A percentile compares a stretch with the other conserved stretches of the same genome.
phyloP scores from a whole-genome alignment of 495 filamentous ascomycete genomes.

The Hyaloscypha finlandica region DNA sequence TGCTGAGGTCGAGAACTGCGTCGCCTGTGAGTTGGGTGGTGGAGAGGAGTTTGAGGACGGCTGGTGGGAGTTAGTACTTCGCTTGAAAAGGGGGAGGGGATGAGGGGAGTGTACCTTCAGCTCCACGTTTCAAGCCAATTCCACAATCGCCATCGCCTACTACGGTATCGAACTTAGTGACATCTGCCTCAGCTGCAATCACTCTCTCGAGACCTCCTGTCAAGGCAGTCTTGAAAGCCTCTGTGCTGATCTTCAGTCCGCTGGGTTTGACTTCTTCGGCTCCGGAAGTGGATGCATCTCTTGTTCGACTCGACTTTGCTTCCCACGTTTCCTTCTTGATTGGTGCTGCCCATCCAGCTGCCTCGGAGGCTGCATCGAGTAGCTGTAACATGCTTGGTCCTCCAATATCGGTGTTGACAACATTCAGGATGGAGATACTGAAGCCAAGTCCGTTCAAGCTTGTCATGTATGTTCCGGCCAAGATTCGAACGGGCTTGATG shows the following conservation, averaged over 20 bases:
- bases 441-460: slow-evolving; percentile 93
- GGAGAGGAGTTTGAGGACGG: slow-evolving; percentile 67
- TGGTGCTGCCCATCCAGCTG: slow-evolving; percentile 80
- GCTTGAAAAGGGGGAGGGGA: slow-evolving; percentile 15
- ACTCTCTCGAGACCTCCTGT: slow-evolving; percentile 68
- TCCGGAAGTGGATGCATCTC: slow-evolving; percentile 41
- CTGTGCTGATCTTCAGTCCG: slow-evolving; percentile 68
- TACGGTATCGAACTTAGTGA: slow-evolving; percentile 88
- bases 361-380: slow-evolving; percentile 82
- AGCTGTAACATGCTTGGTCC: slow-evolving; percentile 82
- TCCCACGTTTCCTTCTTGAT: slow-evolving; percentile 65
- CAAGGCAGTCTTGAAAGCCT: slow-evolving; percentile 58
- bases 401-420: slow-evolving; percentile 78
- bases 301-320: slow-evolving; percentile 46
- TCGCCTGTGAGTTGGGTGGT: slow-evolving; percentile 62
- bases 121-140: slow-evolving; percentile 84
- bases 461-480: slow-evolving; percentile 75
- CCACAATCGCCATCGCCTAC: slow-evolving; percentile 98
- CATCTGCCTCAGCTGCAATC: slow-evolving; percentile 76
- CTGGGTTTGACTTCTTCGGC: slow-evolving; percentile 59
- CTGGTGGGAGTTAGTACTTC: slow-evolving; percentile 38
- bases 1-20: slow-evolving; percentile 67
- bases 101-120: slow-evolving; percentile 61
- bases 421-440: slow-evolving; percentile 80
- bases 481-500: slow-evolving; percentile 70